Conservation (phyloP, 202 grass and related monocot genomes). For the Setaria italica region DNA sequence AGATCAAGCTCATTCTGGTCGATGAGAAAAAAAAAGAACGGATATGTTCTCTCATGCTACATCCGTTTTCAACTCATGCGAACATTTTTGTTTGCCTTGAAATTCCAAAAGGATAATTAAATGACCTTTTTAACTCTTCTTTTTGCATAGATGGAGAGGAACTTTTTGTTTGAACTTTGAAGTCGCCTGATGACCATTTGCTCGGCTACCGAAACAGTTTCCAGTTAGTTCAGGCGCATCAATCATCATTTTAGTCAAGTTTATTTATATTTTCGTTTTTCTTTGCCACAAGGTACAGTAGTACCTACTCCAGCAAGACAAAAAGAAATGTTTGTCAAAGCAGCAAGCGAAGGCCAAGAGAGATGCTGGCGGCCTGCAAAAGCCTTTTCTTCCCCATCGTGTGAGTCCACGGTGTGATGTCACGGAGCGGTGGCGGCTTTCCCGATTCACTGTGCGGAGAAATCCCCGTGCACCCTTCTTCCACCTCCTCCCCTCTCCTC, state of each 20-base stretch:
- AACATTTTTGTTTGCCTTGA: background rate
- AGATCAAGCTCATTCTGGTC: too few relatives aligned
- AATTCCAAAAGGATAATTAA: background rate
- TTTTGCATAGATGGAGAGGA: background rate
- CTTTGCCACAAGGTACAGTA: background rate
- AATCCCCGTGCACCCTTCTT: constrained; percentile 28
- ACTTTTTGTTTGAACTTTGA: background rate
- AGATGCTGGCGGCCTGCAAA: background rate
- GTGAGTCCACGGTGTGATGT: constrained; percentile 32
- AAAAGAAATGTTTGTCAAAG: background rate
- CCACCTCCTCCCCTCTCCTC: background rate
- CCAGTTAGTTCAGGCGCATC: background rate
- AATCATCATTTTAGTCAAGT: background rate
- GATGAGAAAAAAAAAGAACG: too few relatives aligned
- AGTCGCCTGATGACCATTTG: background rate
- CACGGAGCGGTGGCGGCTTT: constrained; percentile 30
- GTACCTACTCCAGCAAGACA: background rate
- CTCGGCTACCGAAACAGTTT: background rate
- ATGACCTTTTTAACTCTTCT: background rate
- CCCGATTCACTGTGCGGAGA: constrained; percentile 35
- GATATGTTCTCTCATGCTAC: background rate
- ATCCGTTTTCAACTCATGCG: background rate
- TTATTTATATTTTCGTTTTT: background rate
- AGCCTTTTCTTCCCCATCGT: background rate
- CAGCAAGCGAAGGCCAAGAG: background rate